These are phyloP conservation scores for Sechiopsis laciniata DNA, from an alignment of 306 rosid genomes.

Conservation along the genomic window DNA sequence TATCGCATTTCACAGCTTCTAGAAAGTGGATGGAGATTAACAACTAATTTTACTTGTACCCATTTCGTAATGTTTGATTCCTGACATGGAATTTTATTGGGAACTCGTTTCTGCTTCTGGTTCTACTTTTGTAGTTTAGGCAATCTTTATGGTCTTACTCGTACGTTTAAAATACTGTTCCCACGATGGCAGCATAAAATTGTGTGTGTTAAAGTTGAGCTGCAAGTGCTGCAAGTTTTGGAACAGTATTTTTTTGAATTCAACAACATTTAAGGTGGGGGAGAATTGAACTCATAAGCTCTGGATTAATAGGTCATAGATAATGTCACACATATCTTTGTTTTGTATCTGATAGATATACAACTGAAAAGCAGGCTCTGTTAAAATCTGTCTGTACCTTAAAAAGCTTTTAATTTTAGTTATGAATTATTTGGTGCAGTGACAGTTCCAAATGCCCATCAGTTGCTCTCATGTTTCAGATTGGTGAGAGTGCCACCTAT, in stretches of 20 bases:
- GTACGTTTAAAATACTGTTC: neutral
- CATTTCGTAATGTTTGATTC: neutral
- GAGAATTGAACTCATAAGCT: too few species aligned
- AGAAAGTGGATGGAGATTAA: constrained; percentile 1
- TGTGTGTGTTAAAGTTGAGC: neutral
- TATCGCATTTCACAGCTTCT: neutral
- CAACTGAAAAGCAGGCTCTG: neutral
- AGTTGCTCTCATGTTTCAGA: constrained; percentile 89
- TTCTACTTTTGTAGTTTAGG: neutral
- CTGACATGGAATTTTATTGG: neutral
- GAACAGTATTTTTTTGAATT: too few species aligned
- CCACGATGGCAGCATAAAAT: neutral
- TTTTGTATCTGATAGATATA: neutral
- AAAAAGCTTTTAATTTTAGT: neutral
- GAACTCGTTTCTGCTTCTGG: neutral
- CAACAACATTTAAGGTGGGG: too few species aligned
- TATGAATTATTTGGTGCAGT: constrained; percentile 37
- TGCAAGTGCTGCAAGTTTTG: neutral
- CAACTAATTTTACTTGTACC: neutral
- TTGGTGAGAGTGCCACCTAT: constrained; percentile 72
- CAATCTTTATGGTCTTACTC: neutral
- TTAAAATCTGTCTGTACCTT: neutral
- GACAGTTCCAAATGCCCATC: constrained; percentile 72
- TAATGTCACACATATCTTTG: neutral
- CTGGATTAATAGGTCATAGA: too few species aligned